Percentiles rank a stretch among this genome's conserved stretches.
Conservation (phyloP, 129 eudicot genomes). For the carrot (Daucus carota) region DNA sequence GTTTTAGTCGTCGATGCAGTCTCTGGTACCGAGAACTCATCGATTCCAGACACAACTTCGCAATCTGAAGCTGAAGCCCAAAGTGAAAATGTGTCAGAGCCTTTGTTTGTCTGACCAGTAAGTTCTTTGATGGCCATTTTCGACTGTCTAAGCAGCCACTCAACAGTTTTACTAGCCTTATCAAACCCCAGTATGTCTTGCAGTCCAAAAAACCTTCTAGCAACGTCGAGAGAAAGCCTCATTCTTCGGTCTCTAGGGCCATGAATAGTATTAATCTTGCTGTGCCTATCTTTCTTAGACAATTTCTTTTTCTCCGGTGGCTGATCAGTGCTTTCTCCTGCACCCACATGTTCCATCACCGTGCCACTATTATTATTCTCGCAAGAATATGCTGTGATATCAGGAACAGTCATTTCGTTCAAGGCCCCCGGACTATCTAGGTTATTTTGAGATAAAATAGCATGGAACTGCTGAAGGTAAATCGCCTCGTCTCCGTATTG, state of each 20-base stretch:
- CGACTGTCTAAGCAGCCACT: constrained; percentile 60
- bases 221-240: constrained; percentile 77
- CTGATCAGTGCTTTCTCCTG: background rate
- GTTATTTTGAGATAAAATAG: constrained; percentile 8
- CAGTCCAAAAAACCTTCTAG: constrained; percentile 48
- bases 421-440: background rate
- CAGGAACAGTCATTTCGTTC: background rate
- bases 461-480: constrained; percentile 23
- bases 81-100: constrained; percentile 22
- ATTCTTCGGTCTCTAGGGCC: constrained; percentile 79
- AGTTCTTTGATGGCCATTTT: constrained; percentile 49
- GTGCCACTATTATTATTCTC: background rate
- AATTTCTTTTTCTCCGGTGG: constrained; percentile 19
- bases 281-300: constrained; percentile 62
- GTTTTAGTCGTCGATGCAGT: constrained; percentile 1
- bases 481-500: constrained; percentile 30
- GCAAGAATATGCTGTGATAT: background rate
- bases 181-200: constrained; percentile 72
- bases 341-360: background rate
- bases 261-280: constrained; percentile 69
- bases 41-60: constrained; percentile 40
- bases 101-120: background rate
- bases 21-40: background rate
- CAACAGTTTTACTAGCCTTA: constrained; percentile 69
- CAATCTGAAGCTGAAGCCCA: constrained; percentile 41